A percentile compares a stretch with the other conserved stretches of the same genome.
phyloP scores from a whole-genome alignment of 2,329 filamentous ascomycete species.

The Grosmannia clavigera region DNA sequence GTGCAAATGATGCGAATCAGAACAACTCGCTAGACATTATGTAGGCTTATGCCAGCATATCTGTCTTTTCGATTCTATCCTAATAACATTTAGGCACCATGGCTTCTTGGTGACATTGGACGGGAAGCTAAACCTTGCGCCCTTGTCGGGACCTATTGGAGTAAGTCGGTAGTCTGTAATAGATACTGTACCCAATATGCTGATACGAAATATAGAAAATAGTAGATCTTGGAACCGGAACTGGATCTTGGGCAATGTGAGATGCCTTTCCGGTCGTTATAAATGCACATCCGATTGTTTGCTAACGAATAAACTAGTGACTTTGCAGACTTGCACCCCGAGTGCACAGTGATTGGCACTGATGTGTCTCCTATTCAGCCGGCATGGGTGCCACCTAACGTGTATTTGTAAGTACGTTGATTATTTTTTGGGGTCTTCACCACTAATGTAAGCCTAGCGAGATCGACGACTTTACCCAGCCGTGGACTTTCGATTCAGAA shows the following conservation, averaged over 20 bases:
- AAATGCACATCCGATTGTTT: no score
- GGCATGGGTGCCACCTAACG: not conserved
- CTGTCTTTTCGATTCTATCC: no score
- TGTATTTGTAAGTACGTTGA: not conserved
- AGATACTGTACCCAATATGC: not conserved
- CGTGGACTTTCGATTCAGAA: constrained; percentile 31
- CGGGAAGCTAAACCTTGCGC: not conserved
- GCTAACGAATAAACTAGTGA: not conserved
- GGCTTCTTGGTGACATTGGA: not conserved
- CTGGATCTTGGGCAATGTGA: not conserved
- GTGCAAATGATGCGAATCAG: no score
- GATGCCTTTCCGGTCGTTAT: no score
- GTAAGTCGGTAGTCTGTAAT: not conserved
- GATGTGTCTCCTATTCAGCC: not conserved
- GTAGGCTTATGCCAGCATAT: no score
- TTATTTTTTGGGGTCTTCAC: not conserved
- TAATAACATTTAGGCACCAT: not conserved
- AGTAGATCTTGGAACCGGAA: not conserved
- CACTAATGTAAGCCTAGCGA: constrained; percentile 15
- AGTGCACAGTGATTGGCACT: not conserved
- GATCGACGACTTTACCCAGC: constrained; percentile 47
- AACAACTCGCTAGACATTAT: no score
- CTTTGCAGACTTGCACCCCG: not conserved
- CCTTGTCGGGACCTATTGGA: not conserved
- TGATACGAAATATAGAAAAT: no score